phyloP scores from a whole-genome alignment of 2,329 filamentous ascomycete species.

The Colletotrichum chrysophilum region DNA sequence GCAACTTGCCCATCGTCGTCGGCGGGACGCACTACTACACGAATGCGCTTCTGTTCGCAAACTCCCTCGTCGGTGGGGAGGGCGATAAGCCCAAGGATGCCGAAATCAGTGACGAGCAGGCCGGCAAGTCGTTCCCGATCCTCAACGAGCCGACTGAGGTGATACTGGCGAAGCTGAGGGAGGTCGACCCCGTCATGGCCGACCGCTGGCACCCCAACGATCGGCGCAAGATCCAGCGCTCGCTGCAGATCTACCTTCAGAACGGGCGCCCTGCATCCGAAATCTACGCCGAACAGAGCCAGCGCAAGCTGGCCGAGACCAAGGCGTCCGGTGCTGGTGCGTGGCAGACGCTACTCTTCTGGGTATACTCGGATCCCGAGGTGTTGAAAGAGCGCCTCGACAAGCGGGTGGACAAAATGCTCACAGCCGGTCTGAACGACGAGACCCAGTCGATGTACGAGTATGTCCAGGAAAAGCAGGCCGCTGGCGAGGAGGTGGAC shows the following conservation, averaged over 20 bases:
- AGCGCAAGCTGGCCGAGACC: slow-evolving; percentile 35
- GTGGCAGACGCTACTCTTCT: slow-evolving; percentile 75
- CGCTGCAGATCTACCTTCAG: slow-evolving; percentile 86
- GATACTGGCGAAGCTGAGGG: slow-evolving; percentile 73
- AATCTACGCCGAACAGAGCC: slow-evolving; percentile 80
- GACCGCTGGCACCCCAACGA: slow-evolving; percentile 94
- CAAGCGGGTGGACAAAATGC: slow-evolving; percentile 83
- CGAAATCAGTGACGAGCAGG: not conserved
- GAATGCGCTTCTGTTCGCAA: slow-evolving; percentile 84
- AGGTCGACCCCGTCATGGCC: slow-evolving; percentile 90
- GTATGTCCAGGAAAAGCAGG: slow-evolving; percentile 36
- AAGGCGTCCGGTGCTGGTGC: slow-evolving; percentile 26
- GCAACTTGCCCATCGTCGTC: slow-evolving; percentile 86
- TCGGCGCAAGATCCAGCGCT: slow-evolving; percentile 84
- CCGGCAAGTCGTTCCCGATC: slow-evolving; percentile 65
- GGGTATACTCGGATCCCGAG: slow-evolving; percentile 80
- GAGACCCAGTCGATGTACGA: slow-evolving; percentile 54
- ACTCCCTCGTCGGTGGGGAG: slow-evolving; percentile 63
- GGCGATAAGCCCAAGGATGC: slow-evolving; percentile 28
- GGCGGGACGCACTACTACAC: slow-evolving; percentile 97
- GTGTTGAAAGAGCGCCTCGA: slow-evolving; percentile 75
- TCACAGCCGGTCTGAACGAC: slow-evolving; percentile 57
- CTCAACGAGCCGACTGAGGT: slow-evolving; percentile 73
- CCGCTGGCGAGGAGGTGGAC: slow-evolving; percentile 65
- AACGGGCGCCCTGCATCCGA: slow-evolving; percentile 85